A percentile compares a stretch with the other conserved stretches of the same genome.
These are phyloP conservation scores for Eucalyptus shirleyi DNA, from an alignment of 345 rosid genomes.

Conservation along the genomic window DNA sequence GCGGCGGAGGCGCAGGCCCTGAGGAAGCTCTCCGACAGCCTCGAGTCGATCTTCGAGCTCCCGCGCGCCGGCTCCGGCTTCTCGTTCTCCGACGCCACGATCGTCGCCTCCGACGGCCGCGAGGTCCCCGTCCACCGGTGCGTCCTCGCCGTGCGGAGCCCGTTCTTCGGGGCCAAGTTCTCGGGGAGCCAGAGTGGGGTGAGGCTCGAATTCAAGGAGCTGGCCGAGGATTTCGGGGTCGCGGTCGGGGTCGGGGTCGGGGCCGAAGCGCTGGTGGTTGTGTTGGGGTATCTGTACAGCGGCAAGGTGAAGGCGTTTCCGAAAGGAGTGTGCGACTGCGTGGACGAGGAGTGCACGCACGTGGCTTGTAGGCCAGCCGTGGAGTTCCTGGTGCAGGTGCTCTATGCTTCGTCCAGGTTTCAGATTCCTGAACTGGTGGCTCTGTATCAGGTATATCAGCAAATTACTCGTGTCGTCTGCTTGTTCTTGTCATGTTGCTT, in stretches of 20 bases:
- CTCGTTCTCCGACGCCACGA: neutral
- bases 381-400: slow-evolving; percentile 55
- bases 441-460: slow-evolving; percentile 13
- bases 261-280: slow-evolving; percentile 40
- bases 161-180: slow-evolving; percentile 40
- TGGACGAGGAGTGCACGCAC: slow-evolving; percentile 59
- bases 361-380: slow-evolving; percentile 59
- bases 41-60: neutral
- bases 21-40: neutral
- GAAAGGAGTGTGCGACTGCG: slow-evolving; percentile 35
- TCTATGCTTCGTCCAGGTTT: slow-evolving; percentile 55
- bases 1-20: neutral
- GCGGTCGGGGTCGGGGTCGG: slow-evolving; percentile 12
- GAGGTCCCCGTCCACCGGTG: slow-evolving; percentile 61
- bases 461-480: neutral
- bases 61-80: neutral
- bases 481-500: neutral
- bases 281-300: slow-evolving; percentile 51
- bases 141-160: slow-evolving; percentile 53
- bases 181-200: slow-evolving; percentile 3
- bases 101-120: neutral
- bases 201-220: slow-evolving; percentile 42
- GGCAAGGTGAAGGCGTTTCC: slow-evolving; percentile 51
- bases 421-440: slow-evolving; percentile 47
- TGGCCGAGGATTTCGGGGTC: slow-evolving; percentile 12